phyloP scores from a whole-genome alignment of 768 basidiomycete species.

The Sporobolomyces pararoseus region DNA sequence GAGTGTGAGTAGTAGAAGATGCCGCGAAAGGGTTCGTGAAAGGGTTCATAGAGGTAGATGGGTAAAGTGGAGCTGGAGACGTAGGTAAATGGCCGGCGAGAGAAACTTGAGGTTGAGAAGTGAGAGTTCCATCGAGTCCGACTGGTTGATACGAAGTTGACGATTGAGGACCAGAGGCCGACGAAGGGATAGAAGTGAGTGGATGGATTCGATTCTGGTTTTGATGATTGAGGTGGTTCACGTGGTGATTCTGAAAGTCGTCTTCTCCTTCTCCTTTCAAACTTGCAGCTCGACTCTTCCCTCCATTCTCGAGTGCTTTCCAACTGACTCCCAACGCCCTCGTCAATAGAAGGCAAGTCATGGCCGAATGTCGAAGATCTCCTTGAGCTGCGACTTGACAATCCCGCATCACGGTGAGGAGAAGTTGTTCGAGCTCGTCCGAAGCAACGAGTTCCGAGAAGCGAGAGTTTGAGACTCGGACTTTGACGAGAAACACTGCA shows the following conservation, averaged over 20 bases:
- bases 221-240: too few relatives aligned
- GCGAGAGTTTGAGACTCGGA: conserved; percentile 36
- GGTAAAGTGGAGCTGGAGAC: conserved; percentile 1
- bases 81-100: conserved; percentile 12
- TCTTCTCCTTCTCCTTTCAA: not conserved
- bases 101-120: conserved; percentile 9
- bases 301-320: conserved; percentile 29
- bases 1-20: conserved; percentile 5
- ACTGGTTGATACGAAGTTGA: not conserved
- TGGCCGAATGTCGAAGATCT: conserved; percentile 22
- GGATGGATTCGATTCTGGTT: not conserved
- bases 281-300: not conserved
- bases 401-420: conserved; percentile 26
- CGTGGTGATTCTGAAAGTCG: not conserved
- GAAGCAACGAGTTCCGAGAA: conserved; percentile 30
- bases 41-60: not conserved
- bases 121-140: conserved; percentile 8
- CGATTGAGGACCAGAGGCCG: not conserved
- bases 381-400: conserved; percentile 29
- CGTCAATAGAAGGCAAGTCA: conserved; percentile 20
- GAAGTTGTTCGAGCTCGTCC: conserved; percentile 26
- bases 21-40: conserved; percentile 30
- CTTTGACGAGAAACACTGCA: conserved; percentile 39
- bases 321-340: conserved; percentile 26
- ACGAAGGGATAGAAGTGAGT: not conserved